A percentile compares a stretch with the other conserved stretches of the same genome.
Conservation (phyloP, 176 grass and related monocot species). For the Bromus sterilis region DNA sequence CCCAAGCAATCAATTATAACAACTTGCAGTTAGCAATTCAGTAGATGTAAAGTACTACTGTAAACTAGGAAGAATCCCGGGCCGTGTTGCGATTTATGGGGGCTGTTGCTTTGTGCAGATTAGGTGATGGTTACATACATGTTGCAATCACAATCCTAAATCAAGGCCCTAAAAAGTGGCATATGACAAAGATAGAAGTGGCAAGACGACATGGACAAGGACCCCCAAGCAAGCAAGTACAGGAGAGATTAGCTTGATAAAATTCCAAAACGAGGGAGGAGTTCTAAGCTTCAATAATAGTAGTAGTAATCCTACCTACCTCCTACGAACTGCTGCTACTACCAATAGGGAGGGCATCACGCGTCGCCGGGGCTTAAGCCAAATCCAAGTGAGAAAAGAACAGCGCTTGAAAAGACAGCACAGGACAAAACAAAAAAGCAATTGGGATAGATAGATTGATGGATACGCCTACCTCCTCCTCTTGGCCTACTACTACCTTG, state of each 20-base stretch:
- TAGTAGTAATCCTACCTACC: too few relatives aligned
- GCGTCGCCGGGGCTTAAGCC: background rate
- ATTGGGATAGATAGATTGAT: background rate
- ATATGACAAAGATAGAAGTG: background rate
- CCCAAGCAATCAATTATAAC: background rate
- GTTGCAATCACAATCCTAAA: slow-evolving; percentile 6
- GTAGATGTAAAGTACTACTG: too few relatives aligned
- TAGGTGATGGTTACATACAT: background rate
- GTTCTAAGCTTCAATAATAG: background rate
- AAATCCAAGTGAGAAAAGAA: slow-evolving; percentile 22
- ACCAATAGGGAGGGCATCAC: background rate
- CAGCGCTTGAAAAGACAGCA: slow-evolving; percentile 33
- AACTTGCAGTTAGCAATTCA: too few relatives aligned
- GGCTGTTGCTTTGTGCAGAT: slow-evolving; percentile 1
- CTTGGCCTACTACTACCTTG: background rate
- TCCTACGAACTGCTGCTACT: too few relatives aligned
- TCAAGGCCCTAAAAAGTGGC: background rate
- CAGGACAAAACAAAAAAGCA: slow-evolving; percentile 50
- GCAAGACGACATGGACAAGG: slow-evolving; percentile 30
- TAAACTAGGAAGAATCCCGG: background rate
- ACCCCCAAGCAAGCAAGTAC: slow-evolving; percentile 19
- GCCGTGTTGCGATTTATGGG: background rate
- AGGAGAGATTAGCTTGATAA: background rate
- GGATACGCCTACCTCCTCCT: background rate
- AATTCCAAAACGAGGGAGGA: background rate